Base-by-base conservation (phyloP, 768 basidiomycete species). In the Lactarius psammicola region DNA sequence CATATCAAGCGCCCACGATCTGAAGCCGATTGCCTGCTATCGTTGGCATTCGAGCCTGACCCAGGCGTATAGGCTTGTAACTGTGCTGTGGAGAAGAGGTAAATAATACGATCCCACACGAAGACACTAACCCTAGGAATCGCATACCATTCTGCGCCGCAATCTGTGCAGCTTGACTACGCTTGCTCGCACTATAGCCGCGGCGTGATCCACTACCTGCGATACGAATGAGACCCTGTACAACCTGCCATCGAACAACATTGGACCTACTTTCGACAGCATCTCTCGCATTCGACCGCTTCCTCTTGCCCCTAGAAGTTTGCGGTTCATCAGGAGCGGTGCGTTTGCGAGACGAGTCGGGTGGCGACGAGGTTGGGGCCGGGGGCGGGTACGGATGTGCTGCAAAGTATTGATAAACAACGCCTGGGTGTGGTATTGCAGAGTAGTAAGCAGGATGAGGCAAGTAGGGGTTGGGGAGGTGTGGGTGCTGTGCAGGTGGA, bases 161-260 rank as follows among this genome's bases (percentile, higher is more conserved):
- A 71, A 85, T 84, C 70, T 85, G 83, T 2, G 85, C 87, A 30
- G 86, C 85, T 64, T 90, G 89, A 67, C 76, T 86, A 64, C 89
- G 87, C 76, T 89, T 90, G 79, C 87, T 89, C 60, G 85, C 78
- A 67, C 82, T 88, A 70, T 86, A 87, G 51, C 87, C 88, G 69
- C 88, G 85, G 76, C 85, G 86, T 44, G 86, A 84, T 54, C 83
- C 68, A 18, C 67, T 72, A 62, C 69, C 60, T 60, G 26, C 17
- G 36, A 49, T 28, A 62, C 30, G 58, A 53, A 33, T 63, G 40
- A 67, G 36, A 34, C 26, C 4, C 42, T 2, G 23, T 23, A 46
- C 40, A 46, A n/a, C 31, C 40, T 15, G 0, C 34, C 40, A 54
- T 26, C 8, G 33, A 28, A 61, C 17, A 11, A 38, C 23, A 36